A percentile compares a stretch with the other conserved stretches of the same genome.
These are phyloP conservation scores for Silene coronaria DNA, from an alignment of 179 eudicot species.

Conservation along the genomic window DNA sequence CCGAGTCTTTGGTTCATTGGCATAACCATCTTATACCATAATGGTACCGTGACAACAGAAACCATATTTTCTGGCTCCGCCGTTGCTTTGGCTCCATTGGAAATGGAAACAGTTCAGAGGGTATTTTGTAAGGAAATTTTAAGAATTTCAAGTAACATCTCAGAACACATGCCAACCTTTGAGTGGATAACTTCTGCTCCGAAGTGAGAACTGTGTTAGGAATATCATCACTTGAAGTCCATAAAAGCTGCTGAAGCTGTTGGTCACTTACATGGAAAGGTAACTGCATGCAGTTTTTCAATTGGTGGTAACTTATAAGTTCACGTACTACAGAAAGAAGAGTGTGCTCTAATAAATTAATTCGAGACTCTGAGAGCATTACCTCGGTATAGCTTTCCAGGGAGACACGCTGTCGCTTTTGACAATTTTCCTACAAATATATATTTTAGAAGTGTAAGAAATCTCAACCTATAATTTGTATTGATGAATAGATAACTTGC, in stretches of 20 bases:
- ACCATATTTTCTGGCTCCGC: no score
- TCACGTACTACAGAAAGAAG: background rate
- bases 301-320: slow-evolving; percentile 12
- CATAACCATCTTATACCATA: no score
- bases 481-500: background rate
- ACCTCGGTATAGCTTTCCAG: slow-evolving; percentile 35
- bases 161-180: slow-evolving; percentile 29
- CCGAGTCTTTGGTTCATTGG: background rate
- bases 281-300: slow-evolving; percentile 26
- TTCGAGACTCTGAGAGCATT: slow-evolving; percentile 6
- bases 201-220: slow-evolving; percentile 20
- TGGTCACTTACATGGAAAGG: slow-evolving; percentile 30
- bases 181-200: slow-evolving; percentile 31
- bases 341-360: background rate
- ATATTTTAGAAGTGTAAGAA: background rate
- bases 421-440: slow-evolving; percentile 32
- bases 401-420: slow-evolving; percentile 28
- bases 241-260: slow-evolving; percentile 31
- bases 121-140: background rate
- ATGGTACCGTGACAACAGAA: no score
- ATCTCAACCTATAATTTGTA: background rate
- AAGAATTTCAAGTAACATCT: background rate
- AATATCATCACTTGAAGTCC: slow-evolving; percentile 32
- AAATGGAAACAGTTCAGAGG: background rate
- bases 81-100: no score